phyloP scores from a whole-genome alignment of 345 rosid species.

The Eucalyptus grandis region DNA sequence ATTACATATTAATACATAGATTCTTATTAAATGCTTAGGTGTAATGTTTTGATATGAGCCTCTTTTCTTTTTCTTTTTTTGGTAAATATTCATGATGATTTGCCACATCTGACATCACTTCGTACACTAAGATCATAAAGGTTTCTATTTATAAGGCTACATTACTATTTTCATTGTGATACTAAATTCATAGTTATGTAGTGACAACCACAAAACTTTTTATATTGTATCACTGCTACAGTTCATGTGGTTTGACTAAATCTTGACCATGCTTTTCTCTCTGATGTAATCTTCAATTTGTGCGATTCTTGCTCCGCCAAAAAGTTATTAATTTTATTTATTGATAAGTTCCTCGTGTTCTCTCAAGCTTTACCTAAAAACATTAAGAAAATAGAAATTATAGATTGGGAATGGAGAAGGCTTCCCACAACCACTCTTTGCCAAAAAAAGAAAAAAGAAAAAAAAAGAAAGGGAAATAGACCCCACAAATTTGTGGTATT shows the following conservation, averaged over 20 bases:
- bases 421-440: background rate
- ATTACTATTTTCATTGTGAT: background rate
- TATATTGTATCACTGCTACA: background rate
- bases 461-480: background rate
- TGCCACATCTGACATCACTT: background rate
- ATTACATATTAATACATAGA: background rate
- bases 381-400: background rate
- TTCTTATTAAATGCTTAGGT: background rate
- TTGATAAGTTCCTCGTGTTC: background rate
- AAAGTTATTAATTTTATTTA: background rate
- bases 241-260: background rate
- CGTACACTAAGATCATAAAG: background rate
- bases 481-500: background rate
- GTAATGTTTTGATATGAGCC: background rate
- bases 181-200: background rate
- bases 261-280: background rate
- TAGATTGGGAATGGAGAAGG: background rate
- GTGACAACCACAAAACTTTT: background rate
- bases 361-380: background rate
- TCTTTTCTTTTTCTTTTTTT: no score
- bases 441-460: background rate
- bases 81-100: background rate
- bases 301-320: background rate
- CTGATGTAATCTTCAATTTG: background rate
- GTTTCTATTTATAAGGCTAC: background rate